Evolutionary conservation across 768 basidiomycete species (phyloP), one percentile per base, ranked within the genome.

Genomic region (Xerocomellus amylosporus): DNA sequence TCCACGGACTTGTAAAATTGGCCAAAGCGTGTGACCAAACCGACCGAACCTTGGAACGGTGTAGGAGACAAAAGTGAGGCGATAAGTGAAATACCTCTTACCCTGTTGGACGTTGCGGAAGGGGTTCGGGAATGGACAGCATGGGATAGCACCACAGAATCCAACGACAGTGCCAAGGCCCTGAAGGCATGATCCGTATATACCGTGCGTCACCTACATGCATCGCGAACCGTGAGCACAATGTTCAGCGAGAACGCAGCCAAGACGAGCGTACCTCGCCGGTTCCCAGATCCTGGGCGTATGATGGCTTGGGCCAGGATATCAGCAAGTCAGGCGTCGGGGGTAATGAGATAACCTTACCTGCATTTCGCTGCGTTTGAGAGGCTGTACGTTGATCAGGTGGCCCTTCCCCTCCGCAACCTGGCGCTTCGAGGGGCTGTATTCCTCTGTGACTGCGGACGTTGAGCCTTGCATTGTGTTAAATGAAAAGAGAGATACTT

Each of bases 1-100:
- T 96, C 93, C 62, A 95, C 93, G 8, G 91, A 87, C 73, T 90
- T 93, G 84, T 96, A 96, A 80, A 98, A 96, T 67, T 96, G 84
- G 46, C 95, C 95, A 64, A 98, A 98, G 54, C 93, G 87, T 34
- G 90, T 86, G 65, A 98, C 85, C 54, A 98, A 79, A 51, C 95
- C 95, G 60, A 95, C 92, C 51, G 86, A 86, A 28, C 93, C 91
- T 90, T 56, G 44, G 50, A 54, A 24, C 19, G 41, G 12, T 22
- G 37, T 66, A 36, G 73, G 48, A 65, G 62, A 59, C 26, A 42
- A 37, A 56, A 49, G 56, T 36, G 19, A 28, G 47, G 36, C 26
- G 49, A 31, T 19, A 50, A 46, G 49, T 13, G 22, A 49, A 33
- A 46, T 46, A 34, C 3, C 28, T 60, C 71, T 39, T 58, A 84